Percentiles rank a stretch among this genome's conserved stretches.
phyloP scores from a whole-genome alignment of 306 rosid genomes.

The Cucumis sativus region Cucumber_9930_V3 NC_026655.2:13664501-13665000 shows the following conservation, averaged over 20 bases:
- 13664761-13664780: constrained; percentile 49
- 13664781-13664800: constrained; percentile 93
- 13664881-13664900: not conserved
- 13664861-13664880: constrained; percentile 26
- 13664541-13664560: constrained; percentile 64
- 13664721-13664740: not conserved
- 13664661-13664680: not conserved
- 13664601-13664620: constrained; percentile 84
- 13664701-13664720: not conserved
- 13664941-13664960: constrained; percentile 60
- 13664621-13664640: constrained; percentile 88
- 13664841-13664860: constrained; percentile 48
- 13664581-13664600: constrained; percentile 68
- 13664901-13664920: constrained; percentile 40
- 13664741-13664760: not conserved
- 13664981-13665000: constrained; percentile 58
- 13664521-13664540: constrained; percentile 69
- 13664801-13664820: constrained; percentile 96
- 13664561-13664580: constrained; percentile 62
- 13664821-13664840: constrained; percentile 64
- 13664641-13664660: constrained; percentile 87
- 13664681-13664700: not conserved
- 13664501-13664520: constrained; percentile 72
- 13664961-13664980: constrained; percentile 56
- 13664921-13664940: constrained; percentile 54